Evolutionary conservation across 1,284 basidiomycete genomes (phyloP), one percentile per base, ranked within the genome.

Genomic region (Malassezia brasiliensis): DNA sequence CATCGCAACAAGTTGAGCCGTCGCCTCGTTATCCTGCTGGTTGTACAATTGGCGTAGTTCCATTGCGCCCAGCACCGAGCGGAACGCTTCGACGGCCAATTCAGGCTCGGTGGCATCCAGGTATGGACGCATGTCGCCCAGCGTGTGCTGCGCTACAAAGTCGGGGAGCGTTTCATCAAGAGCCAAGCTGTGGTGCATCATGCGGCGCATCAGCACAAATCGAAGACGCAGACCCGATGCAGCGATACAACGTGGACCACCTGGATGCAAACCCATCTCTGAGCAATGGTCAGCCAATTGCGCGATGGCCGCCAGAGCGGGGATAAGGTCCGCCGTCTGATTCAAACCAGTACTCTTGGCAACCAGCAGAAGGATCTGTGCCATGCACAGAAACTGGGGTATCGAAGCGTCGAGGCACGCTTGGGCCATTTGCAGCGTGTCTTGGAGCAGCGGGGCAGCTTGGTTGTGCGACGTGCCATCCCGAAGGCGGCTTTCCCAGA

Each of bases 401-500:
- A 14, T 30, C 11, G 42, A 28, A 1, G 3, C 32, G 12, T 25
- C 9, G 28, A 30, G 28, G 25, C 22, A 14, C 25, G 9, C 5
- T 17, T 45, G 6, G 22, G 42, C 19, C 2, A 11, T 9, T 8
- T 45, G 25, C 7, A 45, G 25, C 10, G 32, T n/a, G 11, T 25
- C 32, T 28, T 25, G 7, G 14, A 45, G 42, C n/a, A 45, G 15
- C 20, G 42, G 42, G 4, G 14, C 15, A 8, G 19, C 42, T 19
- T 45, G 42, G 42, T 45, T 32, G 32, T 45, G 42, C 14, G 42
- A 45, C 12, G 42, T 45, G 14, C 25, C 25, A 17, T 45, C 42
- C 17, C 25, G 14, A 5, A 45, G 32, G 5, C 42, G 32, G 9
- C 6, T 10, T 45, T 15, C 25, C 20, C 25, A 45, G 10, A 25